phyloP scores from a whole-genome alignment of 345 rosid species.

The Citrus maxima region DNA sequence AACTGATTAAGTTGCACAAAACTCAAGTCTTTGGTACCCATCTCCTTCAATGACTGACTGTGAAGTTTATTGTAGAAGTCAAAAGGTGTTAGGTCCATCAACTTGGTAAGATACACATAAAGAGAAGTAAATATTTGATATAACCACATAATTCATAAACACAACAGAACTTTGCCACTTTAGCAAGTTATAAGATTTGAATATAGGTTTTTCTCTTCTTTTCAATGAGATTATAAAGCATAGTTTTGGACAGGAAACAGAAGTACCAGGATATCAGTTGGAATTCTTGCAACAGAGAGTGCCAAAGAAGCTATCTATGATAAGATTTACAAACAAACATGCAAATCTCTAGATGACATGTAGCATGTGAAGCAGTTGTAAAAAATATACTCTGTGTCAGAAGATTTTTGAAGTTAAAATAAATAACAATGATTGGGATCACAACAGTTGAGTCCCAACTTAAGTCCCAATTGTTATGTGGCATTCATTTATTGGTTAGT shows the following conservation, averaged over 20 bases:
- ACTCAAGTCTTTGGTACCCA: conserved; percentile 89
- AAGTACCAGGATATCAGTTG: not conserved
- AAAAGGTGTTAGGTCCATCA: not conserved
- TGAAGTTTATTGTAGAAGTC: conserved; percentile 6
- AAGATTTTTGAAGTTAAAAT: not conserved
- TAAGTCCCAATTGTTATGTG: no score
- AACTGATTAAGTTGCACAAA: conserved; percentile 98
- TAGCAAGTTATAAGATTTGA: not conserved
- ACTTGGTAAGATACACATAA: not conserved
- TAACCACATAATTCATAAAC: not conserved
- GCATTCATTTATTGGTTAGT: no score
- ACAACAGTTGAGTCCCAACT: no score
- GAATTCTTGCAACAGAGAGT: not conserved
- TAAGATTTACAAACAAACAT: not conserved
- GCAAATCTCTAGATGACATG: not conserved
- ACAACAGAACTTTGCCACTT: not conserved
- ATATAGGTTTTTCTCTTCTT: not conserved
- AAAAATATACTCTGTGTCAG: not conserved
- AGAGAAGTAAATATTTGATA: not conserved
- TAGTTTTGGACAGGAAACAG: not conserved
- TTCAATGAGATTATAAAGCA: not conserved
- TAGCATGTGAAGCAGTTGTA: not conserved
- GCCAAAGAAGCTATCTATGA: not conserved
- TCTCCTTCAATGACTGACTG: conserved; percentile 96
- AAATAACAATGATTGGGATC: no score